These are phyloP conservation scores for Phytophthora megakarya DNA, from an alignment of 352 stramenopile genomes.

Conservation along the genomic window DNA sequence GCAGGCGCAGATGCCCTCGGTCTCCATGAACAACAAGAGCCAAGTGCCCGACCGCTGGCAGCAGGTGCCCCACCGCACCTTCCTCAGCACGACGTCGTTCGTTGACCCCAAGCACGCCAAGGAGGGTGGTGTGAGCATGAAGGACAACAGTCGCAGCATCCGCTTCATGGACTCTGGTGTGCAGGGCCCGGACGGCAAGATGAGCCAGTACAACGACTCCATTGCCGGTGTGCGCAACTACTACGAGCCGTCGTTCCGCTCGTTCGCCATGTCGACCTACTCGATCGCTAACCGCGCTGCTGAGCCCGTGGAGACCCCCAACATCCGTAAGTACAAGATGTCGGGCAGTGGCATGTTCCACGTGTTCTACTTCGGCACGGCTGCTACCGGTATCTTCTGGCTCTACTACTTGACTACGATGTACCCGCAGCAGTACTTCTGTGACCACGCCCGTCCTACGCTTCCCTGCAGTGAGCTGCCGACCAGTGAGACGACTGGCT, in stretches of 20 bases:
- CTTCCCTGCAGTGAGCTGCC: constrained; percentile 70
- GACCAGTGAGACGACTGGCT: constrained; percentile 47
- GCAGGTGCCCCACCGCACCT: constrained; percentile 83
- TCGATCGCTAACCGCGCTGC: constrained; percentile 88
- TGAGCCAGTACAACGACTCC: constrained; percentile 84
- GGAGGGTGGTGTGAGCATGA: constrained; percentile 69
- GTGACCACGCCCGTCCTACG: constrained; percentile 68
- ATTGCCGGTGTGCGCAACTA: constrained; percentile 78
- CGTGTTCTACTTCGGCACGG: constrained; percentile 84
- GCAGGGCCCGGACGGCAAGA: constrained; percentile 83
- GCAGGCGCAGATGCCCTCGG: constrained; percentile 85
- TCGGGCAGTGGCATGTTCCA: constrained; percentile 85
- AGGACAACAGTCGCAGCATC: constrained; percentile 81
- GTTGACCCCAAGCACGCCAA: constrained; percentile 87
- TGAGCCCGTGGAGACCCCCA: constrained; percentile 86
- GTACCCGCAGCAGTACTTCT: constrained; percentile 86
- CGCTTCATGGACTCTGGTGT: constrained; percentile 88
- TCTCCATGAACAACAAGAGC: constrained; percentile 78
- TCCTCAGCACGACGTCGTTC: constrained; percentile 86
- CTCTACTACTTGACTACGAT: constrained; percentile 80
- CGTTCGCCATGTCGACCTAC: constrained; percentile 90
- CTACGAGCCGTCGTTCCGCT: constrained; percentile 90
- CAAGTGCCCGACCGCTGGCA: constrained; percentile 86
- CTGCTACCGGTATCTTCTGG: constrained; percentile 72
- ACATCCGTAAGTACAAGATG: constrained; percentile 93